These are phyloP conservation scores for Penicillium waksmanii DNA, from an alignment of 495 filamentous ascomycete species.

Conservation along the genomic window DNA sequence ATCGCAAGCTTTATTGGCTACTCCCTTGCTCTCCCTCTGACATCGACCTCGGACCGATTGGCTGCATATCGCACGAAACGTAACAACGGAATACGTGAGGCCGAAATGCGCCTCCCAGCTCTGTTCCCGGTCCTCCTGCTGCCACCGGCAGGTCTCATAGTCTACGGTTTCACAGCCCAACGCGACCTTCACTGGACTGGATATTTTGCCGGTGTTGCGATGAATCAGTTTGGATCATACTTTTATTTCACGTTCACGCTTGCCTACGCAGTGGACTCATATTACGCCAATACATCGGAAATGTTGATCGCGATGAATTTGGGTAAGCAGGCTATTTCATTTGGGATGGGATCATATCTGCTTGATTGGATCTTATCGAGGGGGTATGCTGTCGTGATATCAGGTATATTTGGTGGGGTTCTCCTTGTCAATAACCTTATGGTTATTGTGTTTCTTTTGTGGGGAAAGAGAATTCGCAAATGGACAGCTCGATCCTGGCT, in stretches of 20 bases:
- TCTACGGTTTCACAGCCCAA: constrained; percentile 60
- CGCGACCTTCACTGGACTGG: constrained; percentile 57
- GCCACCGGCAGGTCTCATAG: constrained; percentile 55
- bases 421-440: constrained; percentile 60
- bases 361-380: constrained; percentile 59
- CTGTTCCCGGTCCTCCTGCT: constrained; percentile 58
- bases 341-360: constrained; percentile 62
- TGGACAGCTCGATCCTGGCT: constrained; percentile 57
- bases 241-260: constrained; percentile 66
- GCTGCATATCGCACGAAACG: constrained; percentile 57
- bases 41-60: constrained; percentile 56
- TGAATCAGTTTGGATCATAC: constrained; percentile 56
- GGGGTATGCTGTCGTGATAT: constrained; percentile 62
- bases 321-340: constrained; percentile 66
- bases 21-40: constrained; percentile 58
- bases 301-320: constrained; percentile 72
- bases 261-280: constrained; percentile 62
- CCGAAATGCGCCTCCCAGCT: constrained; percentile 63
- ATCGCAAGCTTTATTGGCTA: constrained; percentile 57
- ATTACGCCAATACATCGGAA: constrained; percentile 60
- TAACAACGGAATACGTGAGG: constrained; percentile 61
- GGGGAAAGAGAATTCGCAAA: constrained; percentile 58
- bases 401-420: constrained; percentile 59
- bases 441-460: constrained; percentile 58
- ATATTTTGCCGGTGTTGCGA: constrained; percentile 56